Base-by-base conservation (phyloP, 129 eudicot species). In the Oenanthe sinensis region DNA sequence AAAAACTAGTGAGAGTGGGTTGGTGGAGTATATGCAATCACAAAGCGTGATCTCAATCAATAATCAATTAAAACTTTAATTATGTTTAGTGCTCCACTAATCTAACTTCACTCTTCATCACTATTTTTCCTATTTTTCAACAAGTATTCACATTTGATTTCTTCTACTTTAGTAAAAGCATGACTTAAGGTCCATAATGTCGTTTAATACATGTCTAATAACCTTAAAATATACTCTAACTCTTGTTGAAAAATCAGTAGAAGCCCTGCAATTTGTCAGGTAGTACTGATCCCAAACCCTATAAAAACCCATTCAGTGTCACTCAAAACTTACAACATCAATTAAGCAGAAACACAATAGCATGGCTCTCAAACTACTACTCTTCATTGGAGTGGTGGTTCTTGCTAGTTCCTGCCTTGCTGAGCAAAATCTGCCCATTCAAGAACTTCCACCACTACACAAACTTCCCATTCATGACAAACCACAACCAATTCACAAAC, bases 331-430 rank as follows among this genome's bases (percentile, higher is more conserved):
- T n/a, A 43, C 49, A 58, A n/a, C 33, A 22, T 22, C 6, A n/a
- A n/a, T n/a, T n/a, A n/a, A 43, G 24, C 47, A 71, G 47, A 43
- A 36, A 39, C 48, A 71, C 12, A 22, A 1, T 8, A 72, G 19
- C 30, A 43, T 72, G 76, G 44, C 54, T 43, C 76, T 72, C 37
- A 43, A 43, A n/a, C 37, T 72, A 8, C 33, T 72, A 26, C 30
- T 72, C 50, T n/a, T 72, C 8, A 6, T 4, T 43, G 75, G 52
- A 22, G 52, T 44, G 15, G 76, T 43, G 76, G 76, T 10, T 72
- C 76, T 72, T 13, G 47, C 52, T 37, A 42, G 54, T 20, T 24
- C 76, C 48, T 72, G 36, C 76, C 37, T 72, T 22, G 76, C 76
- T 13, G 76, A 72, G 8, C 75, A 39, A 17, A 71, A 71, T 13